Evolutionary conservation across 176 grass and related monocot genomes (phyloP).

Genomic region (Echinochloa phyllopogon): DNA sequence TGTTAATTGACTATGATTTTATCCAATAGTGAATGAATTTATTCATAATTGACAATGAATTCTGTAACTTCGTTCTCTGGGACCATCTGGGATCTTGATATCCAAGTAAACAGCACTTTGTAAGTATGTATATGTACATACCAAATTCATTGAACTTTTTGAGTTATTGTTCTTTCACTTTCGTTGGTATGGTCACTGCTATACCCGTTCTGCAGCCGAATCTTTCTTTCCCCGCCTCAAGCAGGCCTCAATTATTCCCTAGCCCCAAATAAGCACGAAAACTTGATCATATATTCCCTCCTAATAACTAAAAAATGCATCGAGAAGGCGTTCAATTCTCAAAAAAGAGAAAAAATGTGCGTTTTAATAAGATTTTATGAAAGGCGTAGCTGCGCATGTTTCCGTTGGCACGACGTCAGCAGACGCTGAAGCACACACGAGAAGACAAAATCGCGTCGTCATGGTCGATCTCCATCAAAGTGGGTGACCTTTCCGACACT

Average conservation of each 20-base stretch:
- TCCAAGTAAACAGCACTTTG: neutral
- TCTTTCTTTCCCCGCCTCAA: too few species aligned
- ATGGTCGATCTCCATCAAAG: slow-evolving; percentile 5
- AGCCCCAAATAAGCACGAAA: too few species aligned
- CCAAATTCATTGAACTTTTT: neutral
- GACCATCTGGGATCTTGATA: neutral
- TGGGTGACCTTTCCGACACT: neutral
- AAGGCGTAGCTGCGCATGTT: neutral
- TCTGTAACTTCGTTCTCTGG: neutral
- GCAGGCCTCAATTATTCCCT: neutral
- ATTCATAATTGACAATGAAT: neutral
- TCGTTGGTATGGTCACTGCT: neutral
- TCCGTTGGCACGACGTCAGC: slow-evolving; percentile 31
- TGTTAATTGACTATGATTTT: neutral
- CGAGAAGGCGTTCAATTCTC: too few species aligned
- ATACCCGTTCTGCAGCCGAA: neutral
- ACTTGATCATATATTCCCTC: too few species aligned
- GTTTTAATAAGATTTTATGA: neutral
- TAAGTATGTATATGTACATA: neutral
- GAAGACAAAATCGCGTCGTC: slow-evolving; percentile 2
- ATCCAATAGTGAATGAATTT: neutral
- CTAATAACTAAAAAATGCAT: too few species aligned
- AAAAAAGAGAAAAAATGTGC: too few species aligned
- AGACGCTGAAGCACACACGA: neutral
- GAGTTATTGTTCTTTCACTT: neutral